Conservation (phyloP, 108 stramenopile species). For the Nannochloropsis salina region DNA sequence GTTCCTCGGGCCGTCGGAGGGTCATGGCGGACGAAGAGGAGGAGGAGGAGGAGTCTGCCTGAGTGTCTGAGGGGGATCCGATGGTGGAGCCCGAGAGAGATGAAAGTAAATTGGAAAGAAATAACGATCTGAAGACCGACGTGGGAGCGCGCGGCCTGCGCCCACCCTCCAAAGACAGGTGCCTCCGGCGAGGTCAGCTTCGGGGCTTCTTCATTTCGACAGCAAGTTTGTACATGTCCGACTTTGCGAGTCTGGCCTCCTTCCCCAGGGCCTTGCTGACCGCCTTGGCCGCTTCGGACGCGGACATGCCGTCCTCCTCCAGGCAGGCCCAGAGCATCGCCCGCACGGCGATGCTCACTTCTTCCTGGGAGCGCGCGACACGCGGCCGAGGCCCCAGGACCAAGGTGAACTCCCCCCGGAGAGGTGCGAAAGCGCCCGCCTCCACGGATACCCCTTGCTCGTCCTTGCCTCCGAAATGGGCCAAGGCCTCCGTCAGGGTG, state of each 20-base stretch:
- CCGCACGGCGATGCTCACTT: background rate
- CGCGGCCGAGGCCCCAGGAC: slow-evolving; percentile 31
- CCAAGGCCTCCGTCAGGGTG: slow-evolving; percentile 30
- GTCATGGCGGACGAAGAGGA: slow-evolving; percentile 1
- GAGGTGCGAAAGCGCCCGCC: background rate
- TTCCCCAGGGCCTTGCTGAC: background rate
- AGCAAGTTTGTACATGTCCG: slow-evolving; percentile 21
- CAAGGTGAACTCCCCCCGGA: slow-evolving; percentile 42
- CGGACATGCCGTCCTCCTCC: background rate
- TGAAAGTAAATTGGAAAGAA: too few species aligned
- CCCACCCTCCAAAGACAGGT: too few species aligned
- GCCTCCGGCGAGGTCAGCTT: too few species aligned
- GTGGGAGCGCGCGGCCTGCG: too few species aligned
- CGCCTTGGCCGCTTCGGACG: slow-evolving; percentile 12
- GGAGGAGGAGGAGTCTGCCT: background rate
- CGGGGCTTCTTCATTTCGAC: background rate
- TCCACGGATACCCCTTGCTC: background rate
- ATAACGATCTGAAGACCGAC: too few species aligned
- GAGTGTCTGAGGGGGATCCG: too few species aligned
- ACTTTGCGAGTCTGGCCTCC: background rate
- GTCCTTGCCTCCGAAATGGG: slow-evolving; percentile 23
- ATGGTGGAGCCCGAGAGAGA: too few species aligned
- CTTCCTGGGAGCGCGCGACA: background rate
- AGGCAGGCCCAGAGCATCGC: background rate
- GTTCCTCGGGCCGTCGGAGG: background rate